Evolutionary conservation across 2,329 filamentous ascomycete genomes (phyloP), one percentile per base, ranked within the genome.

Genomic region (Ophiostoma sp.): DNA sequence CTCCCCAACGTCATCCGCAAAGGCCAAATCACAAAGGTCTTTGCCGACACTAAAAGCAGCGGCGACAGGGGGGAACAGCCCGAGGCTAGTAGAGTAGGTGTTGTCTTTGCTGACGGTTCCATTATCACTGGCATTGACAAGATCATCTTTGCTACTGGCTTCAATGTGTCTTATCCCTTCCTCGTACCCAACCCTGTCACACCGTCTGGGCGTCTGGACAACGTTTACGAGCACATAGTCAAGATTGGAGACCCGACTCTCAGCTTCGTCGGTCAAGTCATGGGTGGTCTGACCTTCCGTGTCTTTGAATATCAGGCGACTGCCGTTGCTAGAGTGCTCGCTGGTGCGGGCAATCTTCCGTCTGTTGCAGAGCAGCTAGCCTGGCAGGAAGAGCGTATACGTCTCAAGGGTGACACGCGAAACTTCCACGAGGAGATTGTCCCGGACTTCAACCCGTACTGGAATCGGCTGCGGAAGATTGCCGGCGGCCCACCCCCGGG

Each of bases 281-380:
- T 73, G 84, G 65, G 88, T 72, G 85, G 85, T 0, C 86, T 87
- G 0, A 90, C 88, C 0, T 91, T 90, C 73, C 86, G 85, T 0
- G 78, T 90, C 0, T 91, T 90, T 70, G 88, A 90, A 70, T 89
- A 85, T 85, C 87, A 89, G 73, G 86, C 86, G 6, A 86, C 89
- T 0, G 80, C 85, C 1, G 85, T 83, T 0, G 87, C 87, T 1
- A 79, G 87, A 0, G 75, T 87, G 2, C 80, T 87, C 4, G 79
- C 83, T 0, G 85, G 84, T 0, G 47, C 47, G 14, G 14, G 49
- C 1, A n/a, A 27, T 0, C 27, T 12, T 4, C 42, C 42, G 42
- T 45, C 42, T 12, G 42, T 45, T 12, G 9, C 8, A 45, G 14
- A 8, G 9, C 42, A 45, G 42, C 42, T 45, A 12, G 42, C 42